phyloP scores from a whole-genome alignment of 2,329 filamentous ascomycete species.

The Proliferodiscus dingleyae region DNA sequence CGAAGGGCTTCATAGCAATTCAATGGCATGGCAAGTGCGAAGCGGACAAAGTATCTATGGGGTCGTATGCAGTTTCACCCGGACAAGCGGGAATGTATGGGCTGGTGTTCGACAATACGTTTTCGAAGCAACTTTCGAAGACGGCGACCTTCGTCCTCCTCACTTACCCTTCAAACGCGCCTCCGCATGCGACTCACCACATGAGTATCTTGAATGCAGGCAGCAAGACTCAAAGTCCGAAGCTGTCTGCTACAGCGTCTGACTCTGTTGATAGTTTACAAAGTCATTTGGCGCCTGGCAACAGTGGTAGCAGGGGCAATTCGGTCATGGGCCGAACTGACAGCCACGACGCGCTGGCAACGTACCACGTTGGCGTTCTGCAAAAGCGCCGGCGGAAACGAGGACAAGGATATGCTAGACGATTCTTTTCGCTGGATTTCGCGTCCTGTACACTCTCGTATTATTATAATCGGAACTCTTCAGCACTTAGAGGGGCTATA shows the following conservation, averaged over 20 bases:
- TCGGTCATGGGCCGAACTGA: slow-evolving; percentile 52
- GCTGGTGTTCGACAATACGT: slow-evolving; percentile 97
- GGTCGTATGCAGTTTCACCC: slow-evolving; percentile 71
- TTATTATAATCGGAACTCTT: slow-evolving; percentile 91
- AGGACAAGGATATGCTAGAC: slow-evolving; percentile 85
- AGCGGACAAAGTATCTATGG: slow-evolving; percentile 90
- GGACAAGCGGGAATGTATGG: slow-evolving; percentile 90
- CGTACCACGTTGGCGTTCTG: slow-evolving; percentile 77
- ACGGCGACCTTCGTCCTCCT: slow-evolving; percentile 91
- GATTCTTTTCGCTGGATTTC: slow-evolving; percentile 95
- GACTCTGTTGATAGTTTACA: slow-evolving; percentile 59
- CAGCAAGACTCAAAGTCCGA: slow-evolving; percentile 41
- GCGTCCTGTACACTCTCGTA: slow-evolving; percentile 93
- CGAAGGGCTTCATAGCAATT: slow-evolving; percentile 64
- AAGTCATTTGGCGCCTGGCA: slow-evolving; percentile 38
- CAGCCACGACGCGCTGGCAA: slow-evolving; percentile 38
- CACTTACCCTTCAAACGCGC: slow-evolving; percentile 80
- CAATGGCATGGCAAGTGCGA: slow-evolving; percentile 95
- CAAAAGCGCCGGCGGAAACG: slow-evolving; percentile 90
- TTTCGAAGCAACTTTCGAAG: slow-evolving; percentile 92
- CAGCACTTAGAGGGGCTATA: slow-evolving; percentile 85
- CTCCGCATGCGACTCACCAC: slow-evolving; percentile 70
- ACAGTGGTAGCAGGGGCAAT: slow-evolving; percentile 36
- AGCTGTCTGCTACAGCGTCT: slow-evolving; percentile 41
- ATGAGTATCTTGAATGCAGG: slow-evolving; percentile 47